A percentile compares a stretch with the other conserved stretches of the same genome.
Evolutionary conservation across 805 yeast genomes (phyloP).

Genomic region (Starmera dryadoides): DNA sequence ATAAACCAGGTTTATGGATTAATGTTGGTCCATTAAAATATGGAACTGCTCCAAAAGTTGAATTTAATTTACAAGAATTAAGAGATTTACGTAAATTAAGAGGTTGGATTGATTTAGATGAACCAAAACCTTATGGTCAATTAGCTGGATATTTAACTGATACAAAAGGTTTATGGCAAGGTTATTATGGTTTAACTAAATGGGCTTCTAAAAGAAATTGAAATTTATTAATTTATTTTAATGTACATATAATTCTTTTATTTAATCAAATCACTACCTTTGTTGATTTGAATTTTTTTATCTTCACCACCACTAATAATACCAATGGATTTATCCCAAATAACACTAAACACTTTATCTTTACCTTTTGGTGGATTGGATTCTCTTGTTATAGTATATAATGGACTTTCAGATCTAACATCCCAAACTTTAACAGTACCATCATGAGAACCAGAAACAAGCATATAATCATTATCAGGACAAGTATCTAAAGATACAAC

Average conservation of each 20-base stretch:
- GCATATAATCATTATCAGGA: constrained; percentile 74
- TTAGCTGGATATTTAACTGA: constrained; percentile 64
- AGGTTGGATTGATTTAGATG: constrained; percentile 55
- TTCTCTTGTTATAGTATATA: constrained; percentile 80
- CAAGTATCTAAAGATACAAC: constrained; percentile 72
- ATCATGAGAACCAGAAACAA: constrained; percentile 92
- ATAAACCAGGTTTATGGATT: constrained; percentile 65
- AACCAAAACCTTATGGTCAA: constrained; percentile 25
- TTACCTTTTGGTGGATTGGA: constrained; percentile 36
- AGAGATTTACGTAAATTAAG: constrained; percentile 37
- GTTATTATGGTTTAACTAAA: constrained; percentile 61
- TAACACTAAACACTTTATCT: constrained; percentile 76
- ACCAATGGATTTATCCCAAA: constrained; percentile 78
- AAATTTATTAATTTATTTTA: too few species aligned
- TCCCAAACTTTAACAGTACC: constrained; percentile 97
- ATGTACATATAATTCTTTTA: too few species aligned
- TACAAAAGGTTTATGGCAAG: constrained; percentile 63
- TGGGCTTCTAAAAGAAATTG: constrained; percentile 31
- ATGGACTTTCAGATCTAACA: constrained; percentile 72
- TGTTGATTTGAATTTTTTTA: constrained; percentile 83
- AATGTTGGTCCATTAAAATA: constrained; percentile 91
- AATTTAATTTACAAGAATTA: constrained; percentile 68
- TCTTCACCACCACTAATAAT: constrained; percentile 92
- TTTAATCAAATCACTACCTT: constrained; percentile 21
- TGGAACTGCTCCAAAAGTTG: constrained; percentile 77